Conservation (phyloP, 768 basidiomycete genomes). For the Agaricus sinodeliciosus region DNA sequence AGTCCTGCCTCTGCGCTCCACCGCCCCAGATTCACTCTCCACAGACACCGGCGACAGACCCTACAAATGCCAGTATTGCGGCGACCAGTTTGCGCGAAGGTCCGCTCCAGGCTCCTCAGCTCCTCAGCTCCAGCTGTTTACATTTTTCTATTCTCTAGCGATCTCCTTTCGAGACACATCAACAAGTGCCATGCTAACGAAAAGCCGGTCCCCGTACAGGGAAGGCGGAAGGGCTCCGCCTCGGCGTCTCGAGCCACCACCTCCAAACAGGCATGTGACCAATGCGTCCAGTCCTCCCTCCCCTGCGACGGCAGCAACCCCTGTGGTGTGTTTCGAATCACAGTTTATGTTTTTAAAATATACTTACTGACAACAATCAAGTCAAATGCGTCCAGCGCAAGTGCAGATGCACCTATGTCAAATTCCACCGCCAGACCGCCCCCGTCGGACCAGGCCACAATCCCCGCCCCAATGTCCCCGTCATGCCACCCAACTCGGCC, state of each 20-base stretch:
- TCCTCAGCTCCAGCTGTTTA: background rate
- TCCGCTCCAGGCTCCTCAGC: conserved; percentile 18
- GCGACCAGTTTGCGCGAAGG: conserved; percentile 88
- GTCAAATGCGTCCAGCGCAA: conserved; percentile 73
- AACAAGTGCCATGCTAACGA: conserved; percentile 86
- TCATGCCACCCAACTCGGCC: conserved; percentile 13
- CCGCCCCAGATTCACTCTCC: conserved; percentile 11
- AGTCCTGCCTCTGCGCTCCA: conserved; percentile 10
- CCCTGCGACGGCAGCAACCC: conserved; percentile 79
- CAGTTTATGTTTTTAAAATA: too few relatives aligned
- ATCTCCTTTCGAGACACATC: conserved; percentile 78
- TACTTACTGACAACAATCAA: conserved; percentile 22
- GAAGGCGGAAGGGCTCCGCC: conserved; percentile 60
- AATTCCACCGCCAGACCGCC: conserved; percentile 78
- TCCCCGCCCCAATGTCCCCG: conserved; percentile 25
- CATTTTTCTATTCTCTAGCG: conserved; percentile 36
- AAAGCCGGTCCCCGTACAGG: conserved; percentile 39
- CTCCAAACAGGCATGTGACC: conserved; percentile 80
- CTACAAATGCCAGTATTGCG: conserved; percentile 84
- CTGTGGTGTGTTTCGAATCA: conserved; percentile 65
- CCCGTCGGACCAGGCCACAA: conserved; percentile 70
- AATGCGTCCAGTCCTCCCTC: conserved; percentile 68
- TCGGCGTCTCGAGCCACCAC: conserved; percentile 69
- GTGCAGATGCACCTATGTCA: conserved; percentile 71
- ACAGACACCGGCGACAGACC: conserved; percentile 86